These are phyloP conservation scores for Sphaerostilbella broomeana DNA, from an alignment of 2,329 filamentous ascomycete genomes.

Conservation along the genomic window DNA sequence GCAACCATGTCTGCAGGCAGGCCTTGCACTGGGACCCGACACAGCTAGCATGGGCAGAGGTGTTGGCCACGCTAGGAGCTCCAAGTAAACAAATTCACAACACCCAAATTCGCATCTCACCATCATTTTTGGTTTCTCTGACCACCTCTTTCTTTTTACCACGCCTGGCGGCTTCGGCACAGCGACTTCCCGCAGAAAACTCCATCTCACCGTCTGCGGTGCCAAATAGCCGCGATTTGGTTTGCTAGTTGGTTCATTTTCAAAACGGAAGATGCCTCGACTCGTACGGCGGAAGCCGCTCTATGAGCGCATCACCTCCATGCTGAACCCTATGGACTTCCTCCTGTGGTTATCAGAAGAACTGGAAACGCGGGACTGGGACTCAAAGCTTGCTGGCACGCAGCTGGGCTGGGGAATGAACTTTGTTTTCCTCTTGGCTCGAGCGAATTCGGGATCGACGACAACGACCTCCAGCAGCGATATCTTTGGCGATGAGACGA, in stretches of 20 bases:
- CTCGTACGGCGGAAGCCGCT: slow-evolving; percentile 78
- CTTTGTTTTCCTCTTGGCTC: slow-evolving; percentile 70
- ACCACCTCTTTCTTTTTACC: not conserved
- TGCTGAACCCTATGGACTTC: slow-evolving; percentile 82
- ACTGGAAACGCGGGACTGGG: slow-evolving; percentile 85
- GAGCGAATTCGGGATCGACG: slow-evolving; percentile 60
- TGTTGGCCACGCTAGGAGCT: not conserved
- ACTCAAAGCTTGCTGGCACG: slow-evolving; percentile 70
- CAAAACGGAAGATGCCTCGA: slow-evolving; percentile 55
- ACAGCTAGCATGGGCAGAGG: slow-evolving; percentile 4
- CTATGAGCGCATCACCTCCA: slow-evolving; percentile 69
- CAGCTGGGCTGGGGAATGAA: slow-evolving; percentile 73
- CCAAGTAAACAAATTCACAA: slow-evolving; percentile 15
- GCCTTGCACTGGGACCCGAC: too few relatives aligned
- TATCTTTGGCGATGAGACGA: slow-evolving; percentile 69
- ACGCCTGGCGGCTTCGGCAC: too few relatives aligned
- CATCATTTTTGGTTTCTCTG: not conserved
- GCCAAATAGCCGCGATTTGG: too few relatives aligned
- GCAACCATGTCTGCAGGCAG: too few relatives aligned
- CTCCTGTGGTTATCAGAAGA: slow-evolving; percentile 88
- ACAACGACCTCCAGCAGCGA: slow-evolving; percentile 55
- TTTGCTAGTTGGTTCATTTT: too few relatives aligned
- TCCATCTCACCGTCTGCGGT: too few relatives aligned
- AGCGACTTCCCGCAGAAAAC: too few relatives aligned
- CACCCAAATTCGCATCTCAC: too few relatives aligned